A percentile compares a stretch with the other conserved stretches of the same genome.
Evolutionary conservation across 2,329 filamentous ascomycete genomes (phyloP).

Genomic region (Akanthomyces lecanii): DNA sequence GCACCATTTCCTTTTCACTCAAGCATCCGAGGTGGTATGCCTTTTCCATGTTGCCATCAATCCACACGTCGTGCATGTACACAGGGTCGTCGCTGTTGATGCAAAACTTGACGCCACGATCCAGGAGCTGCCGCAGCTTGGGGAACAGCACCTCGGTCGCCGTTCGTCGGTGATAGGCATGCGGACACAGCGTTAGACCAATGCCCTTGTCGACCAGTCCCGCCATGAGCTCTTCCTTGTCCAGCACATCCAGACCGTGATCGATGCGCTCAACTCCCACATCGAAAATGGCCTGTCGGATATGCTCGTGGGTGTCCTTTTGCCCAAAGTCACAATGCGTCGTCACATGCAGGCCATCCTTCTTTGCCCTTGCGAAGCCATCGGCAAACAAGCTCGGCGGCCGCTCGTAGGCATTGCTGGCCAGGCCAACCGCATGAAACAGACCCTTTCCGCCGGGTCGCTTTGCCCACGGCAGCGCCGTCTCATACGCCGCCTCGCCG

Average conservation of each 20-base stretch:
- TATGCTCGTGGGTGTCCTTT: slow-evolving; percentile 45
- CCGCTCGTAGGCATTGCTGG: slow-evolving; percentile 42
- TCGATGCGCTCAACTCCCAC: slow-evolving; percentile 64
- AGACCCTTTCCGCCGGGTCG: slow-evolving; percentile 31
- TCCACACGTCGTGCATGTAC: slow-evolving; percentile 62
- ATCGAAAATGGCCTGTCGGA: slow-evolving; percentile 57
- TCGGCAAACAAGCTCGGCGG: slow-evolving; percentile 42
- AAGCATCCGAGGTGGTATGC: slow-evolving; percentile 38
- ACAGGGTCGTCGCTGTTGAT: slow-evolving; percentile 70
- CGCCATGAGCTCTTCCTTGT: slow-evolving; percentile 53
- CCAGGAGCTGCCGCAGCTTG: slow-evolving; percentile 47
- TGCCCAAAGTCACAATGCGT: slow-evolving; percentile 50
- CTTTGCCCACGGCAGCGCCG: slow-evolving; percentile 35
- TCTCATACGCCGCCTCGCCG: slow-evolving; percentile 56
- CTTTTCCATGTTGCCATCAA: slow-evolving; percentile 44
- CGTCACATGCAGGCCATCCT: slow-evolving; percentile 42
- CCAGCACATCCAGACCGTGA: slow-evolving; percentile 62
- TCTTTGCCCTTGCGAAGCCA: slow-evolving; percentile 32
- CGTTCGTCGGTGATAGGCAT: slow-evolving; percentile 21
- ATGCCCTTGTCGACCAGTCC: slow-evolving; percentile 52
- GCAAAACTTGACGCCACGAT: slow-evolving; percentile 59
- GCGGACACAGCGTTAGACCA: slow-evolving; percentile 65
- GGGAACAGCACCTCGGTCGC: slow-evolving; percentile 46
- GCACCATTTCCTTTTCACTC: slow-evolving; percentile 38
- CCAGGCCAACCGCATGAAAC: slow-evolving; percentile 44